Base-by-base conservation (phyloP, 1,139 yeast species). In the Candida anutae region DNA sequence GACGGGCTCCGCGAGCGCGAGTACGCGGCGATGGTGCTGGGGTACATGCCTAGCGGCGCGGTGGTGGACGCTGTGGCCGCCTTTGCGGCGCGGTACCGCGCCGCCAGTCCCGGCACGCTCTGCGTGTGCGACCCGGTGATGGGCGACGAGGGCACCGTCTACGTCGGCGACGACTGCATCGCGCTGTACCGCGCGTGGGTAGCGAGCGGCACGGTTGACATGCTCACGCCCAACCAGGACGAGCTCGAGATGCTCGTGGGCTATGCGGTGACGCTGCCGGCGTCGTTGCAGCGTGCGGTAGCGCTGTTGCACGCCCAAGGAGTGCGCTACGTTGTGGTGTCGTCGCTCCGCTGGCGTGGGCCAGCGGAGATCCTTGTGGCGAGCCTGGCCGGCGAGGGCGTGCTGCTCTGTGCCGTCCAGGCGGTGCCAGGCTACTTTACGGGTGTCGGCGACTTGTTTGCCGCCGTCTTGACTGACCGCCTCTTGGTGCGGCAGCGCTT, bases 391-490 rank as follows among this genome's bases (percentile, higher is more conserved):
- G 13, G 13, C 6, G 23, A 16, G 13, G 17, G 21, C 10, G 21
- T 33, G 12, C 31, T 25, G 10, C 21, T 29, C 6, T 36, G 27
- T 17, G 22, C 27, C 8, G 61, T 77, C 12, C 75, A 78, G 4
- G 53, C 62, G 24, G 69, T 84, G 29, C 66, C 77, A 26, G 78
- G 88, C 3, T 78, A 79, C 38, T 88, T 88, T 50, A 81, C 93
- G 2, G 97, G 98, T 0, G 87, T 90, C 4, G 98, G 98, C 2
- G 98, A 90, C 45, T 58, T 90, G 24, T 85, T 90, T 48, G 74
- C 94, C 0, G 94, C 95, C 0, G 50, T 88, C 25, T 51, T 87
- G 22, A 51, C 82, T 3, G 90, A 84, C 53, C 63, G 77, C 32
- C 55, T 72, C 27, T 58, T 60, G 42, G 52, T 54, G 22, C 55